A percentile compares a stretch with the other conserved stretches of the same genome.
phyloP scores from a whole-genome alignment of 768 basidiomycete species.

The Suillus spraguei region DNA sequence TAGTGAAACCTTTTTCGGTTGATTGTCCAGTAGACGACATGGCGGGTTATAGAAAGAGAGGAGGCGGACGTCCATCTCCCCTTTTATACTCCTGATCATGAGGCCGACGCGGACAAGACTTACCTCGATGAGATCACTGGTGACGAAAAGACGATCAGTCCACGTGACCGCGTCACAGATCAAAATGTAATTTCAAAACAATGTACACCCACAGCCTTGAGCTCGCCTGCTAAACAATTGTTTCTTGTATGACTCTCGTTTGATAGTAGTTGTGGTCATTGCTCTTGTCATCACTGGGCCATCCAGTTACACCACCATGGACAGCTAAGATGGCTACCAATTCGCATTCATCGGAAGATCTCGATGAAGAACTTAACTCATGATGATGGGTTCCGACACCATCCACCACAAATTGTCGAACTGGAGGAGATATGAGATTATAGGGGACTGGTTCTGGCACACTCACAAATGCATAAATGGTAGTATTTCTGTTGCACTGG shows the following conservation, averaged over 20 bases:
- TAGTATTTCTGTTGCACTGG: neutral
- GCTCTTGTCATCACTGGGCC: neutral
- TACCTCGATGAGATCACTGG: constrained; percentile 8
- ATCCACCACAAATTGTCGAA: neutral
- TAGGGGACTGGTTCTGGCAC: neutral
- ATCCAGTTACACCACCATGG: neutral
- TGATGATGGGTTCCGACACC: neutral
- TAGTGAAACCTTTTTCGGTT: constrained; percentile 18
- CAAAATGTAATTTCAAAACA: neutral
- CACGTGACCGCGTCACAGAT: constrained; percentile 7
- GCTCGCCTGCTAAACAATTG: neutral
- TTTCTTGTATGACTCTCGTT: neutral
- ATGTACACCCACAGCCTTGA: neutral
- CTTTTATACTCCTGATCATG: neutral
- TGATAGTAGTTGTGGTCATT: neutral
- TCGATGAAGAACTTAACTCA: neutral
- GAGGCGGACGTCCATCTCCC: neutral
- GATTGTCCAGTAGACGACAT: constrained; percentile 22
- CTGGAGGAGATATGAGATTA: neutral
- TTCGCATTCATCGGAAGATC: neutral
- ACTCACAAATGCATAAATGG: neutral
- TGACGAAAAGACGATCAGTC: constrained; percentile 23
- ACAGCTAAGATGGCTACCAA: neutral
- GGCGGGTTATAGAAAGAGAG: neutral
- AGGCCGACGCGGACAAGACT: constrained; percentile 9